Percentiles rank a stretch among this genome's conserved stretches.
Evolutionary conservation across 106 monocot genomes (phyloP).

Genomic region (Amphibolis antarctica): DNA sequence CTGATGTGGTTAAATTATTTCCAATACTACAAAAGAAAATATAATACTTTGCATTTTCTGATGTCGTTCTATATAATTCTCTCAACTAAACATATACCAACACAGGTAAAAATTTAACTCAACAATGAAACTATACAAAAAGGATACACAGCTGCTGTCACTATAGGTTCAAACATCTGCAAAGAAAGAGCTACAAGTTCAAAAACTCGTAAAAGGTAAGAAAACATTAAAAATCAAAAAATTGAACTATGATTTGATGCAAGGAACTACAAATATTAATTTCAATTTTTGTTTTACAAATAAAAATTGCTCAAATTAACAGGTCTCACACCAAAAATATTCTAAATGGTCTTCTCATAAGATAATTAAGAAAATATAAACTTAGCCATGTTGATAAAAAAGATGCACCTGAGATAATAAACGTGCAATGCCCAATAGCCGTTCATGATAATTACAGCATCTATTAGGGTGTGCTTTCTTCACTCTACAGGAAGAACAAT

Average conservation of each 20-base stretch:
- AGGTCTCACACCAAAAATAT: not conserved
- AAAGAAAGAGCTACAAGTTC: slow-evolving; percentile 3
- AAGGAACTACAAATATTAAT: too few relatives aligned
- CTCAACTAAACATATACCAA: too few relatives aligned
- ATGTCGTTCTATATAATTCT: too few relatives aligned
- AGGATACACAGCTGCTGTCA: slow-evolving; percentile 78
- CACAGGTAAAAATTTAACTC: not conserved
- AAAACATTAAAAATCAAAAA: not conserved
- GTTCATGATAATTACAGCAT: slow-evolving; percentile 2
- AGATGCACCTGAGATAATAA: slow-evolving; percentile 55
- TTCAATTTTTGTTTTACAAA: too few relatives aligned
- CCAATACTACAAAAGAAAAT: too few relatives aligned
- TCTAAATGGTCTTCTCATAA: not conserved
- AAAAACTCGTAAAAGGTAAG: not conserved
- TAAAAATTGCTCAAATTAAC: too few relatives aligned
- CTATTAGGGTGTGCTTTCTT: slow-evolving; percentile 1
- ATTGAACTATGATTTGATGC: not conserved
- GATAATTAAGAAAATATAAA: not conserved
- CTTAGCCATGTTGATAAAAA: not conserved
- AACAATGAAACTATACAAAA: slow-evolving; percentile 4
- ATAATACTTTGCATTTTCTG: too few relatives aligned
- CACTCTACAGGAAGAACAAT: not conserved
- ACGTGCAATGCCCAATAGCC: slow-evolving; percentile 18
- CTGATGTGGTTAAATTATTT: too few relatives aligned
- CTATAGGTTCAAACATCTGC: slow-evolving; percentile 74